Evolutionary conservation across 1,284 basidiomycete genomes (phyloP), one percentile per base, ranked within the genome.

Genomic region (Cerrena zonata): DNA sequence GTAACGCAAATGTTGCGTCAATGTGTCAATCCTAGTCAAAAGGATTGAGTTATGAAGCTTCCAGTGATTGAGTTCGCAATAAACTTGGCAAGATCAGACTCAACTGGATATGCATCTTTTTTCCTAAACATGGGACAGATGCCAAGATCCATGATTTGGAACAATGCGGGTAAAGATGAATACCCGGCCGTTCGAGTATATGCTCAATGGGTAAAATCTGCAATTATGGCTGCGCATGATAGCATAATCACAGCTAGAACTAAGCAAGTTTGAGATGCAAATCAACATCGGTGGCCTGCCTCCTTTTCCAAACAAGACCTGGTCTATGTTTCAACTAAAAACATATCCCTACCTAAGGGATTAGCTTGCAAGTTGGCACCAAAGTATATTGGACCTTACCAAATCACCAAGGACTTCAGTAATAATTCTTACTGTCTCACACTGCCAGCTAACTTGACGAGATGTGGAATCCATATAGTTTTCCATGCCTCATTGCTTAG

Each of bases 51-150:
- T 0, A 12, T 26, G 1, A 62, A 61, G 36, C 44, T 74, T 21
- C 70, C 70, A n/a, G 60, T 61, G 0, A 67, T 73, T 13, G 68
- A 72, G 52, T 71, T 70, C 52, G 65, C n/a, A n/a, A n/a, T n/a
- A n/a, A n/a, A n/a, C n/a, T n/a, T n/a, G n/a, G n/a, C n/a, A n/a
- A 36, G 34, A 41, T 70, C 65, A 0, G 63, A 62, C 24, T 64
- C 61, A 0, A 76, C 68, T 0, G 65, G 66, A 0, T n/a, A n/a
- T n/a, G n/a, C n/a, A n/a, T n/a, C n/a, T n/a, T n/a, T n/a, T n/a
- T n/a, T n/a, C n/a, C n/a, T 71, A 1, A 71, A 70, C 34, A 57
- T 61, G 2, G 69, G 71, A 0, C 49, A 61, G 1, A 59, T 66
- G 19, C 70, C 72, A 0, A 50, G 53, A 2, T 13, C 26, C 13